These are phyloP conservation scores for Citrus cavaleriei DNA, from an alignment of 345 rosid genomes.

Conservation along the genomic window DNA sequence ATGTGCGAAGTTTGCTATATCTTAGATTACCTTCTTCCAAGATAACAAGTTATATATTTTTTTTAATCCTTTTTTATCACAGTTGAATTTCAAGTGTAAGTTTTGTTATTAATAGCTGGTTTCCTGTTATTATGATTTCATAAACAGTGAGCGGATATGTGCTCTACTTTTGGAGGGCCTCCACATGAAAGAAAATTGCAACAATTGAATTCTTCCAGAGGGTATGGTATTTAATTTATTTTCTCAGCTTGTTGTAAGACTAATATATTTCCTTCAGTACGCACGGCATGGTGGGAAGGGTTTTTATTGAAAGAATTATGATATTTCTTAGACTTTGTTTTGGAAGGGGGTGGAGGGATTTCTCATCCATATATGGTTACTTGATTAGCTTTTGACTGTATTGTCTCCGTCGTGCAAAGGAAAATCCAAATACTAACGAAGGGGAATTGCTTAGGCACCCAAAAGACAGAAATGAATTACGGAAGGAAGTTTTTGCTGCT, in stretches of 20 bases:
- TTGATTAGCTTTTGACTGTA: not conserved
- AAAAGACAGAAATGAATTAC: constrained; percentile 28
- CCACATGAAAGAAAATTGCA: constrained; percentile 1
- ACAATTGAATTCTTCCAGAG: constrained; percentile 4
- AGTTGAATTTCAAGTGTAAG: no score
- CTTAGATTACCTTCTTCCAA: no score
- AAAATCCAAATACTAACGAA: constrained; percentile 5
- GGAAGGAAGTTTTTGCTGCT: constrained; percentile 38
- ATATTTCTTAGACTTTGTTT: not conserved
- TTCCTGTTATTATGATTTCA: not conserved
- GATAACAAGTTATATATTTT: no score
- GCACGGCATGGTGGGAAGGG: not conserved
- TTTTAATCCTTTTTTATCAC: no score
- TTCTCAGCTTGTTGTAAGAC: not conserved
- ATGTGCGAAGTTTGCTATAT: no score
- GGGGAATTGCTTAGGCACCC: constrained; percentile 15
- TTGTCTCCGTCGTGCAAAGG: not conserved
- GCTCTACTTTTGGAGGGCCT: constrained; percentile 17
- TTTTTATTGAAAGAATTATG: not conserved
- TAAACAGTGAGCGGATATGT: constrained; percentile 17
- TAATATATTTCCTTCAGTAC: no score
- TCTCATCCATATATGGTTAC: not conserved
- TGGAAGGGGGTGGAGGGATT: not conserved
- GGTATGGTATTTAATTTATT: constrained; percentile 12
- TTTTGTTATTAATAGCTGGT: no score